Evolutionary conservation across 2,329 filamentous ascomycete species (phyloP).

Genomic region (Periconia sp.): DNA sequence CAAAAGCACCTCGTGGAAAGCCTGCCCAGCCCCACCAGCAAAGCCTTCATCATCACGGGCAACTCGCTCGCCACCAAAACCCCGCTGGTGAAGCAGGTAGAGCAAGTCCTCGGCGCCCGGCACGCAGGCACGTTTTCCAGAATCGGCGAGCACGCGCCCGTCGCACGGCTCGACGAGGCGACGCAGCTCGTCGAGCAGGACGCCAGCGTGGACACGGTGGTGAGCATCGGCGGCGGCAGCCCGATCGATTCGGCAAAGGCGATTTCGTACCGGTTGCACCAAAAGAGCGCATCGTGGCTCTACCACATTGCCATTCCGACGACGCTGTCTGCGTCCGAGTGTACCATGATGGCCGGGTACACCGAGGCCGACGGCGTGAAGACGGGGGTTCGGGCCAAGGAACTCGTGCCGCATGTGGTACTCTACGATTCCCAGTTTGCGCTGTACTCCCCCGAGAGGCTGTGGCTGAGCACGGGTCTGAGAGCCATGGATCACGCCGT

Average conservation of each 20-base stretch:
- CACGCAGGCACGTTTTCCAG: slow-evolving; percentile 62
- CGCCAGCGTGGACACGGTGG: slow-evolving; percentile 58
- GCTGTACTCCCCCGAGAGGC: slow-evolving; percentile 55
- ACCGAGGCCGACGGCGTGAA: slow-evolving; percentile 58
- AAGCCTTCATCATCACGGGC: slow-evolving; percentile 65
- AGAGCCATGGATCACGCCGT: slow-evolving; percentile 63
- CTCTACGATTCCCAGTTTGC: slow-evolving; percentile 61
- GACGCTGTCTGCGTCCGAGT: slow-evolving; percentile 59
- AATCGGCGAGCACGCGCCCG: slow-evolving; percentile 62
- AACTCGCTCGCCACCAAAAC: slow-evolving; percentile 62
- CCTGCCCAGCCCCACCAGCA: slow-evolving; percentile 53
- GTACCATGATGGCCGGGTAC: slow-evolving; percentile 59
- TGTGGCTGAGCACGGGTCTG: slow-evolving; percentile 60
- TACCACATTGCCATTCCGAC: slow-evolving; percentile 49
- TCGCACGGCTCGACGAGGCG: slow-evolving; percentile 61
- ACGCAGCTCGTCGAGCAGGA: slow-evolving; percentile 55
- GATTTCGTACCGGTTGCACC: slow-evolving; percentile 42
- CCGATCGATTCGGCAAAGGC: slow-evolving; percentile 59
- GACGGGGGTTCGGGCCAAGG: slow-evolving; percentile 51
- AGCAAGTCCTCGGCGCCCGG: slow-evolving; percentile 51
- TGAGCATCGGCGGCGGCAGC: slow-evolving; percentile 61
- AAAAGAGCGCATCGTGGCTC: slow-evolving; percentile 41
- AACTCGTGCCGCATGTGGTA: slow-evolving; percentile 56
- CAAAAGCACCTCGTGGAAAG: slow-evolving; percentile 53
- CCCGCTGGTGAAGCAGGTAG: slow-evolving; percentile 57